Evolutionary conservation across 2,329 filamentous ascomycete genomes (phyloP), one percentile per base, ranked within the genome.

Genomic region (Alternaria conjuncta): DNA sequence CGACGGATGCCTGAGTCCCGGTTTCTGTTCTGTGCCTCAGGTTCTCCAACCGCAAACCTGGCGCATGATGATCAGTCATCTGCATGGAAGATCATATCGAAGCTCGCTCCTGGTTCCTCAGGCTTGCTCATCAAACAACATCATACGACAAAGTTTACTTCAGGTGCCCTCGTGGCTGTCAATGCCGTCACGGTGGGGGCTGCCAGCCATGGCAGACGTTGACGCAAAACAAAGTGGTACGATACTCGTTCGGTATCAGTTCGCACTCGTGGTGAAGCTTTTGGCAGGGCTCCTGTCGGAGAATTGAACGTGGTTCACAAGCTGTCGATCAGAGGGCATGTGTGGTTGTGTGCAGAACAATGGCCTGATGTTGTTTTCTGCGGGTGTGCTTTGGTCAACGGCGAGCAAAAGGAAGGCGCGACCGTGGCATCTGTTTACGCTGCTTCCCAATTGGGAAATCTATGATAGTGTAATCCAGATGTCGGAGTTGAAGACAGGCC

Each of bases 71-170:
- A 60, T 60, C 56, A 49, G 25, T 50, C 54, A 44, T 44, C 54
- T 64, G 63, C 63, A 63, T 63, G 51, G 63, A 62, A 68, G 63
- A 70, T 67, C 55, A 62, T 23, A 65, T 58, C 54, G 57, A 61
- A 63, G 25, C 56, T 44, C 49, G n/a, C 51, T 64, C 63, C 61
- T 64, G 61, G 61, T 55, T 65, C 60, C 54, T 66, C 53, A 64
- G 64, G 64, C 64, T 43, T 58, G 63, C 46, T 57, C 65, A 71
- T 75, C 74, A 77, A 77, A 78, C 76, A 74, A 67, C 65, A 71
- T 78, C 74, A 70, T 77, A 78, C 76, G 74, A 78, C 75, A 67
- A 73, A 72, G 76, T 78, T 79, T 78, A 69, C 75, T 55, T 68
- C 74, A 74, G 71, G 64, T 59, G 44, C 57, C 60, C 66, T 63